Base-by-base conservation (phyloP, 176 grass and related monocot species). In the Avena insularis region DNA sequence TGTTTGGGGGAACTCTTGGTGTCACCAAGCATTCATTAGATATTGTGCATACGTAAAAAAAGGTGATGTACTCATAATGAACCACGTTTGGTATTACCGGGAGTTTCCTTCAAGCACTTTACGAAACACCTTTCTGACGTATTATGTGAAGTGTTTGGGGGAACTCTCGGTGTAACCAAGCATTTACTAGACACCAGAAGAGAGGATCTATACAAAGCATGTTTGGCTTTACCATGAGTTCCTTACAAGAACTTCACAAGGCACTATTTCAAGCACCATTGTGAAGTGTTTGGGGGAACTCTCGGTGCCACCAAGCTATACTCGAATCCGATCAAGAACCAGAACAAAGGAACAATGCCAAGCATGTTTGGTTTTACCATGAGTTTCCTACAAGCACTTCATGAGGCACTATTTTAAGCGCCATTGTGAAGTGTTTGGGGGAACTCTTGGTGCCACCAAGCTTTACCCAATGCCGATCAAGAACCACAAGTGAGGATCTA, bases 271-370 rank as follows among this genome's bases (percentile, higher is more conserved):
- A 2, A 78, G 3, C 12, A 20, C 4, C 29, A 4, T 14, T 8
- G 74, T 93, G 89, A 93, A 93, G 89, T 95, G 87, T 91, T 93
- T 90, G 91, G 89, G 91, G 87, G 74, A 69, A 69, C 66, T 69
- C 33, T 69, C 7, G 33, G 33, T 38, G 12, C 43, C 38, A 89
- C n/a, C 25, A 58, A 78, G 20, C 29, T 15, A 10, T 66, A 14
- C 63, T 15, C 25, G 15, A 33, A 33, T 27, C 12, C 5, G 27
- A 17, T 54, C 27, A 36, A 4, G 16, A 8, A 53, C 4, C 19
- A 31, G 1, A 70, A 50, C 23, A 33, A 31, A 36, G 33, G 6
- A 9, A 17, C 31, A 17, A 68, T 9, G 13, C 6, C 5, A 35
- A 36, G 4, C 8, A 43, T 20, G 35, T 45, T 71, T 71, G 68